Conservation (phyloP, 2,329 filamentous ascomycete genomes). For the Exophiala mesophila region DNA sequence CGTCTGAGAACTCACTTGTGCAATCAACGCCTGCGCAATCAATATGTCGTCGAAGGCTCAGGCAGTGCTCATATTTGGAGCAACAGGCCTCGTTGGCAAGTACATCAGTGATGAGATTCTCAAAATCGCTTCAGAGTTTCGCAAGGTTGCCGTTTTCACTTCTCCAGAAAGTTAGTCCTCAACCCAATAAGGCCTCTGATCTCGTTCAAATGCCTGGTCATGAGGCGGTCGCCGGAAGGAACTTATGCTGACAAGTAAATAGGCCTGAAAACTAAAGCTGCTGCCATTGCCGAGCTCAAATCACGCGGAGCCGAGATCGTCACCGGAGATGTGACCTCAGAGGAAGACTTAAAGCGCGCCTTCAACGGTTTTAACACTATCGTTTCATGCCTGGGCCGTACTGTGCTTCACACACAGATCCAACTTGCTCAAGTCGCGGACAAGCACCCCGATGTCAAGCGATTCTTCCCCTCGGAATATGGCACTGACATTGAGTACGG, state of each 20-base stretch:
- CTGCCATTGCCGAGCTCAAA: slow-evolving; percentile 44
- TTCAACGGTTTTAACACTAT: slow-evolving; percentile 60
- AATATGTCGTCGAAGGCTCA: no score
- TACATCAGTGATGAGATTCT: slow-evolving; percentile 48
- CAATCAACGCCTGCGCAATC: no score
- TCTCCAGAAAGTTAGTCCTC: slow-evolving; percentile 48
- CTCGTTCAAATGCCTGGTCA: no score
- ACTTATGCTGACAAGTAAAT: no score
- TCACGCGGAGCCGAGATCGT: slow-evolving; percentile 49
- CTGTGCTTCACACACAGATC: slow-evolving; percentile 56
- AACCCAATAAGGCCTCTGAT: no score
- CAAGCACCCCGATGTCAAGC: slow-evolving; percentile 47
- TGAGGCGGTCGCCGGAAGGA: no score
- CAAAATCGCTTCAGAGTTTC: slow-evolving; percentile 40
- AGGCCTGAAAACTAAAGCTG: slow-evolving; percentile 46
- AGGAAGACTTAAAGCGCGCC: slow-evolving; percentile 50
- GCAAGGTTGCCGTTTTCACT: slow-evolving; percentile 53
- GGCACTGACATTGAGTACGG: slow-evolving; percentile 61
- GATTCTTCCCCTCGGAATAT: slow-evolving; percentile 65
- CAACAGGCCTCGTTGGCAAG: slow-evolving; percentile 49
- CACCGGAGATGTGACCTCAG: slow-evolving; percentile 49
- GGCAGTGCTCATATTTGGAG: slow-evolving; percentile 53
- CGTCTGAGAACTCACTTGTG: no score
- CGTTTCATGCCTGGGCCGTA: slow-evolving; percentile 59
- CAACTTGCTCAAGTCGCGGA: slow-evolving; percentile 56